A percentile compares a stretch with the other conserved stretches of the same genome.
Conservation (phyloP, 2,329 filamentous ascomycete species). For the Aspergillus pseudotamarii region DNA sequence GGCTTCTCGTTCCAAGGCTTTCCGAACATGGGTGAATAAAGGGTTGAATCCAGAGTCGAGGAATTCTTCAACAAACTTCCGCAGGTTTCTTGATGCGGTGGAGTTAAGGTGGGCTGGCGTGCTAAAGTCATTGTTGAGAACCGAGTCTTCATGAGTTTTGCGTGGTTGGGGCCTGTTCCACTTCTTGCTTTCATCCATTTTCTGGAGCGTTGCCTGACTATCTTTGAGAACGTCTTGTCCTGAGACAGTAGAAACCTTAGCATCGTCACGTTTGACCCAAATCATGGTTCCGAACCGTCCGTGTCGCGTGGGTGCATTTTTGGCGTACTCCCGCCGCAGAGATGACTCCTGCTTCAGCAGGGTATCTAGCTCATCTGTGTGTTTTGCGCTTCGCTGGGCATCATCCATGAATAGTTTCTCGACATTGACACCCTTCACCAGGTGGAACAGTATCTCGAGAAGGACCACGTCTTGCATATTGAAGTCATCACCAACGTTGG, state of each 20-base stretch:
- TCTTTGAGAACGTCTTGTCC: conserved; percentile 83
- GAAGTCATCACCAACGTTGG: conserved; percentile 93
- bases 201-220: conserved; percentile 71
- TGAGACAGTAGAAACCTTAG: conserved; percentile 81
- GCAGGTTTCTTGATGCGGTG: conserved; percentile 74
- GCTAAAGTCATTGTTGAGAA: conserved; percentile 71
- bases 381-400: conserved; percentile 67
- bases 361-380: conserved; percentile 71
- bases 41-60: conserved; percentile 95
- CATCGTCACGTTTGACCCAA: conserved; percentile 87
- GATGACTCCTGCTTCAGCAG: conserved; percentile 80
- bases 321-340: conserved; percentile 77
- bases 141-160: conserved; percentile 63
- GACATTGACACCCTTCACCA: conserved; percentile 86
- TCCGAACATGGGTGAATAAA: conserved; percentile 79
- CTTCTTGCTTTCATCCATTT: conserved; percentile 89
- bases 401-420: conserved; percentile 85
- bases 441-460: conserved; percentile 87
- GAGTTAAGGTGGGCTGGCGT: conserved; percentile 69
- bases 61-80: conserved; percentile 87
- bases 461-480: conserved; percentile 84
- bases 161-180: conserved; percentile 77
- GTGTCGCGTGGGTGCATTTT: conserved; percentile 80
- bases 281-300: conserved; percentile 97
- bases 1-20: conserved; percentile 86